These are phyloP conservation scores for Pestalotiopsis sp. DNA, from an alignment of 2,329 filamentous ascomycete genomes.

Conservation along the genomic window DNA sequence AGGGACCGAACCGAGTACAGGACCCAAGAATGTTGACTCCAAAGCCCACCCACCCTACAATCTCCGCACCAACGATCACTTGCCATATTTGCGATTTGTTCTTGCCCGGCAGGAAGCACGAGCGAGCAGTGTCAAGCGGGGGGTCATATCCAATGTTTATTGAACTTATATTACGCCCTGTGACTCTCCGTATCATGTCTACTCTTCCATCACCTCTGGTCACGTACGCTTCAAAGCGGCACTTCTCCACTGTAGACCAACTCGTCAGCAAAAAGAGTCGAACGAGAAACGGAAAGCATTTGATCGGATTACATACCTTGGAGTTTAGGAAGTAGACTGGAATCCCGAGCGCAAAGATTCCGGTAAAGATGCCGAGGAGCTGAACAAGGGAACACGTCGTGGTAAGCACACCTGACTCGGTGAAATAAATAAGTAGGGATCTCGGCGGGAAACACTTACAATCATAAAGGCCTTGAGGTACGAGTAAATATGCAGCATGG, in stretches of 20 bases:
- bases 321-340: constrained; percentile 25
- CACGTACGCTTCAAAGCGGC: neutral
- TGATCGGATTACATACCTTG: constrained; percentile 4
- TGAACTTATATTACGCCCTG: neutral
- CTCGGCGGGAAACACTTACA: neutral
- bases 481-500: constrained; percentile 29
- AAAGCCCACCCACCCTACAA: too few species aligned
- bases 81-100: too few species aligned
- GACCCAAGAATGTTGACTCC: too few species aligned
- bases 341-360: constrained; percentile 24
- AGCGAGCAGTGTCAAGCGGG: neutral
- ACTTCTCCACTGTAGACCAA: neutral
- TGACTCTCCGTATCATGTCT: neutral
- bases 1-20: too few species aligned
- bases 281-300: too few species aligned
- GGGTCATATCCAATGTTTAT: neutral
- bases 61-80: too few species aligned
- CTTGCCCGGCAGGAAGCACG: neutral
- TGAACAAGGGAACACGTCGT: neutral
- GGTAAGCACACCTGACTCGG: neutral
- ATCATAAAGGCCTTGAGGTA: constrained; percentile 22
- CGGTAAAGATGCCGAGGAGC: constrained; percentile 21
- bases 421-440: neutral
- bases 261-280: neutral
- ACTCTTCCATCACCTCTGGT: neutral